Percentiles rank a stretch among this genome's conserved stretches.
These are phyloP conservation scores for Globisporangium perplexum DNA, from an alignment of 352 stramenopile species.

Conservation along the genomic window DNA sequence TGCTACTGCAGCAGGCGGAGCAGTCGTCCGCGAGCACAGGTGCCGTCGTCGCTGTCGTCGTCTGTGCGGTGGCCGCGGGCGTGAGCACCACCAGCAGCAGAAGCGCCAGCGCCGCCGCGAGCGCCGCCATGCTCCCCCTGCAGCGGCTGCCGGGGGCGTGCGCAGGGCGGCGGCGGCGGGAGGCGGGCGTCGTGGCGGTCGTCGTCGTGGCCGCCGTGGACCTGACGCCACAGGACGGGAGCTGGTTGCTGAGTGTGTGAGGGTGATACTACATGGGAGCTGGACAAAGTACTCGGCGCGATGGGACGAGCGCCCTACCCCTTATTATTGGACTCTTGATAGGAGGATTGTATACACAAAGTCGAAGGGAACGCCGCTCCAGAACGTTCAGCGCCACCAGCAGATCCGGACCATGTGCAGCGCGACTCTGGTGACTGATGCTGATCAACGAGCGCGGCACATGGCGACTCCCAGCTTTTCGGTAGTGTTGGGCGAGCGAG, in stretches of 20 bases:
- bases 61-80: neutral
- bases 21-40: conserved; percentile 45
- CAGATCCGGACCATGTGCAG: neutral
- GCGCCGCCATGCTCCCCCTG: conserved; percentile 1
- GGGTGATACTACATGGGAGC: neutral
- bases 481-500: no score
- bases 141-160: neutral
- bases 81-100: neutral
- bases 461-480: no score
- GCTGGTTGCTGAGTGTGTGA: neutral
- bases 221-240: neutral
- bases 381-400: neutral
- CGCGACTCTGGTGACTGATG: neutral
- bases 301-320: neutral
- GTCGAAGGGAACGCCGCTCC: neutral
- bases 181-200: neutral
- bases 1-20: conserved; percentile 41
- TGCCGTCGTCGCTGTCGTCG: neutral
- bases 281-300: neutral
- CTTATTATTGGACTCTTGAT: neutral
- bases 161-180: neutral
- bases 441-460: no score
- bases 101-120: neutral
- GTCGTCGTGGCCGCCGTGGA: neutral
- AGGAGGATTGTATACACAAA: neutral